Evolutionary conservation across 78 protist genomes (phyloP), one percentile per base, ranked within the genome.

Genomic region (Monosiga brevicollis): DNA sequence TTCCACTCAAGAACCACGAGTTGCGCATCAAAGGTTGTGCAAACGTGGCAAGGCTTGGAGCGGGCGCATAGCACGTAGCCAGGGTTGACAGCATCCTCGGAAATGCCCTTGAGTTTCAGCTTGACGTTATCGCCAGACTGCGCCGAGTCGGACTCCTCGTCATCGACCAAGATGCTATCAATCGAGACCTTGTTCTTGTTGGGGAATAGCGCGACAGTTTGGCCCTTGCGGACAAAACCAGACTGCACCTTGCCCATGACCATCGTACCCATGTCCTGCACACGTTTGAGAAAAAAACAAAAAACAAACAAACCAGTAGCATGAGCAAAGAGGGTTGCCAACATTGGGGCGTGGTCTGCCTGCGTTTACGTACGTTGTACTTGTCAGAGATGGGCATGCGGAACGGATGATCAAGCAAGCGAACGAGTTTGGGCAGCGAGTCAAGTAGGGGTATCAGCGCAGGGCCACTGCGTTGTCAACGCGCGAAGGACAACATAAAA

Each of bases 221-320:
- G 89, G 82, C 94, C 95, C 22, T 38, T 42, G 1, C 29, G 1
- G 82, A 95, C 73, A 29, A 73, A 32, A 42, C 99, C 99, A 2
- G 95, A 81, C 86, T 96, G 97, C 34, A 96, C 37, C 85, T 94
- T 93, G 78, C 99, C 99, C 54, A 89, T 42, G 35, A 90, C 91
- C 36, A 89, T 55, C 43, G 86, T 79, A 75, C 97, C 96, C 80
- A 89, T 85, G 78, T 94, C 96, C 81, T 70, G 29, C 35, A 20
- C 74, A 70, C 15, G 74, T 26, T 23, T 10, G 15, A 20, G 34
- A 3, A 20, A 70, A 23, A 3, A 70, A 70, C 74, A 70, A 70
- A 70, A 23, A 23, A 70, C 6, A 70, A 70, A 70, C 74, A 3
- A 20, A 70, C 74, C 74, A 70, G 22, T 1, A 70, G 26, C 15